Base-by-base conservation (phyloP, 139 green algal genomes). In the Astrephomene gubernaculifera region DNA sequence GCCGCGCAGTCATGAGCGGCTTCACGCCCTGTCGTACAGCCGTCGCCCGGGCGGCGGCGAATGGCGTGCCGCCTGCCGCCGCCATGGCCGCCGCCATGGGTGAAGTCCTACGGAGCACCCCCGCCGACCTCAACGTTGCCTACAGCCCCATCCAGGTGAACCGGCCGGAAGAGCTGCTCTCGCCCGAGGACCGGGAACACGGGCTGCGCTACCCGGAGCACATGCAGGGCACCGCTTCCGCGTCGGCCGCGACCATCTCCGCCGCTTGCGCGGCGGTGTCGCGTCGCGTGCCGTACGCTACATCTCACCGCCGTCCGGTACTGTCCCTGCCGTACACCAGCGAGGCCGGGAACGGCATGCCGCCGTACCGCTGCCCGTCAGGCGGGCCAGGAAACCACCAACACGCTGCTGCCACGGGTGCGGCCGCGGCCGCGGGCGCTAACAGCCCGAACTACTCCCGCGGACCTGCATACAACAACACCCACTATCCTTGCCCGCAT, bases 21-120 rank as follows among this genome's bases (percentile, higher is more conserved):
- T 84, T 84, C 44, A 84, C 78, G 78, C 78, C 78, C 2, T 83
- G 76, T 41, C 76, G 76, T 38, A 63, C 60, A 0, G 76, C 76
- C 0, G 76, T 61, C 41, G 60, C 60, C 8, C 60, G 61, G 19
- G 78, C 78, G 24, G 63, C 78, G 9, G 78, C 78, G 31, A 44
- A 74, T 41, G 78, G 78, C 78, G 22, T 61, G 5, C 57, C 57
- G 2, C 14, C 76, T 1, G 76, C 39, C 29, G 52, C n/a, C 9
- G 76, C 76, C 39, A 83, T 83, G 76, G 76, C 76, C 1, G 76
- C 76, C 0, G 76, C 45, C 14, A 35, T 83, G 33, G 60, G 60
- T 21, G 61, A 72, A 3, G 45, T 45, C 22, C 14, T 65, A 1
- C 71, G 45, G 17, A 67, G 45, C 43, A 81, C 36, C 52, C 68